Percentiles rank a stretch among this genome's conserved stretches.
phyloP scores from a whole-genome alignment of 176 grass and related monocot genomes.

The Miscanthus lutarioriparius region DNA sequence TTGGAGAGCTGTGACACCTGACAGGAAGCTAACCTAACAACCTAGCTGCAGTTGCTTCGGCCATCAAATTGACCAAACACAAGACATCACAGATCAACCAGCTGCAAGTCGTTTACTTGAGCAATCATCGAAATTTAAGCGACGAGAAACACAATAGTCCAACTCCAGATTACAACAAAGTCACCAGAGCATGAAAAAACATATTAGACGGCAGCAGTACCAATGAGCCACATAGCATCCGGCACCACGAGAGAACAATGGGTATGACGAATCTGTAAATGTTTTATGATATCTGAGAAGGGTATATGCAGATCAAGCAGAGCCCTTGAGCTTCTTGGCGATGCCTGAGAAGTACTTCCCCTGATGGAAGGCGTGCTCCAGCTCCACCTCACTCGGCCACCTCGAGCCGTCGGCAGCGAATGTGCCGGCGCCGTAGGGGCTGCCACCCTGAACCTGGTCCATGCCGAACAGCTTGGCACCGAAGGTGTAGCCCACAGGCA shows the following conservation, averaged over 20 bases:
- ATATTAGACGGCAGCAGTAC: constrained; percentile 14
- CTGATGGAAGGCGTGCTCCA: constrained; percentile 95
- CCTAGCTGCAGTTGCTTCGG: neutral
- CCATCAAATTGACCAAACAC: neutral
- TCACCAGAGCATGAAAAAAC: constrained; percentile 15
- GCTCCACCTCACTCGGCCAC: constrained; percentile 66
- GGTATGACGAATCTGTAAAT: constrained; percentile 32
- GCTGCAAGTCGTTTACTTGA: neutral
- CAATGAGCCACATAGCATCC: neutral
- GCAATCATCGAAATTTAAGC: constrained; percentile 24
- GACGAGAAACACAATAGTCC: neutral
- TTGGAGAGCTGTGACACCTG: neutral
- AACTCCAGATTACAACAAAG: constrained; percentile 37
- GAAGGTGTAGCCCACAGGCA: constrained; percentile 84
- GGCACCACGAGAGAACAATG: constrained; percentile 10
- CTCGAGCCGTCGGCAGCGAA: constrained; percentile 80
- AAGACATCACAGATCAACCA: neutral
- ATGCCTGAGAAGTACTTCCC: constrained; percentile 81
- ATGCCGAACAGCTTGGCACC: constrained; percentile 88
- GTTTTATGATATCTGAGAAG: neutral
- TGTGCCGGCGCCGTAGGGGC: constrained; percentile 79
- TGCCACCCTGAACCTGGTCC: constrained; percentile 87
- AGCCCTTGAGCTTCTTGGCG: constrained; percentile 77
- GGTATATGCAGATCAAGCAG: constrained; percentile 30
- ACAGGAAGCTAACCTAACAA: neutral